Evolutionary conservation across 208 protist genomes (phyloP), one percentile per base, ranked within the genome.

Genomic region (Trypanosoma boissoni): DNA sequence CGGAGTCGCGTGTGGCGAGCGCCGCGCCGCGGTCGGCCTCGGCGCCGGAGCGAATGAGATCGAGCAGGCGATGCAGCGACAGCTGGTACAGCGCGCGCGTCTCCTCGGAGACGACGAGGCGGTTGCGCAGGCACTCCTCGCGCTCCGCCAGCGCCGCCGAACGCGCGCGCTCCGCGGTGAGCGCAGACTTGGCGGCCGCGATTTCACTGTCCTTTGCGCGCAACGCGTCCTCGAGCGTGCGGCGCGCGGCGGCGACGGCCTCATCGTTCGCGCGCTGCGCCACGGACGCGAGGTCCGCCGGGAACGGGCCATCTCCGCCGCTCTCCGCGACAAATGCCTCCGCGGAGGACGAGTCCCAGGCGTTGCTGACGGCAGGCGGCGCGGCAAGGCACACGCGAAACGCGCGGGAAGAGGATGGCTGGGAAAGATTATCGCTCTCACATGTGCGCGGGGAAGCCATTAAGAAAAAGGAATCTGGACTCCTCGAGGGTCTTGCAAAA

Each of bases 21-120:
- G 3, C n/a, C 41, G 28, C 60, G 60, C 8, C 57, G 29, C n/a
- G 57, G n/a, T n/a, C n/a, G n/a, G n/a, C n/a, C n/a, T n/a, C n/a
- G n/a, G n/a, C n/a, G n/a, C n/a, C n/a, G n/a, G n/a, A n/a, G n/a
- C n/a, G n/a, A n/a, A n/a, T n/a, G n/a, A n/a, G n/a, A 0, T 52
- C 60, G 14, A 67, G 18, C 27, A 67, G 43, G 20, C 60, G 60
- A 4, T 58, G 28, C 21, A 58, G 26, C 21, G 50, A 58, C 7
- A 67, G 26, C 29, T 52, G 60, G 23, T 67, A 52, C 18, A 57
- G 31, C 27, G 58, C 60, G 3, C 42, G 28, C 5, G 49, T 50
- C 24, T 58, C 60, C 42, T 67, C 60, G 1, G 60, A 48, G 23
- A 67, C 60, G 29, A 67, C 23, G 28, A 67, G 42, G 16, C 42